Base-by-base conservation (phyloP, 768 basidiomycete species). In the Chlorophyllum brunneum region DNA sequence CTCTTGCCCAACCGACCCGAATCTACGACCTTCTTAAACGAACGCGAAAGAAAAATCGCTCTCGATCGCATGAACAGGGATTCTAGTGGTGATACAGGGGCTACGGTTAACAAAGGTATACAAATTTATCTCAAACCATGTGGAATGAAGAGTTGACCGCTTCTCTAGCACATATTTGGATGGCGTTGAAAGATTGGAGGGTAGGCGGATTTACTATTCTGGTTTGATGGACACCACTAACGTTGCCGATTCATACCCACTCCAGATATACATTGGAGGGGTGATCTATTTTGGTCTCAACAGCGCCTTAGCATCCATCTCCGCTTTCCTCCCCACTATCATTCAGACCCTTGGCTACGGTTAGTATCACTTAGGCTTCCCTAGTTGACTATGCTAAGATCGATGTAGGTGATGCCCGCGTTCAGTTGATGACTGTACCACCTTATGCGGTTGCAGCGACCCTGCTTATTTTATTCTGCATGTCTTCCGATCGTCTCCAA, bases 241-340 rank as follows among this genome's bases (percentile, higher is more conserved):
- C 11, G n/a, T 46, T 45, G 4, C 29, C 48, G 11, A 55, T 40
- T 44, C 24, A 33, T 39, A 43, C 37, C 4, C 33, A 41, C n/a
- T 9, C 22, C 51, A 83, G 83, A 71, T 83, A 27, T 85, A 88
- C 58, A 60, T 71, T 6, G 87, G 75, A 0, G 89, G 89, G 0
- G 76, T 83, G 24, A 82, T 90, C 54, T 91, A 88, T 64, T 89
- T 91, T 61, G 87, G 86, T 26, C 68, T 88, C 44, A 90, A 90
- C 60, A 80, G 79, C 45, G 85, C 87, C 18, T 69, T 91, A 13
- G 83, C 86, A n/a, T 86, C 88, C 7, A 86, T 86, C 30, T 83
- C 85, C 20, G 88, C 88, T 0, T 93, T 93, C 70, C 68, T 93
- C 48, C 91, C 91, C 2, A 92, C 88, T 2, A 88, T 92, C 59